These are phyloP conservation scores for Apophysomyces ossiformis DNA, from an alignment of 371 early-diverging fungal species.

Conservation along the genomic window DNA sequence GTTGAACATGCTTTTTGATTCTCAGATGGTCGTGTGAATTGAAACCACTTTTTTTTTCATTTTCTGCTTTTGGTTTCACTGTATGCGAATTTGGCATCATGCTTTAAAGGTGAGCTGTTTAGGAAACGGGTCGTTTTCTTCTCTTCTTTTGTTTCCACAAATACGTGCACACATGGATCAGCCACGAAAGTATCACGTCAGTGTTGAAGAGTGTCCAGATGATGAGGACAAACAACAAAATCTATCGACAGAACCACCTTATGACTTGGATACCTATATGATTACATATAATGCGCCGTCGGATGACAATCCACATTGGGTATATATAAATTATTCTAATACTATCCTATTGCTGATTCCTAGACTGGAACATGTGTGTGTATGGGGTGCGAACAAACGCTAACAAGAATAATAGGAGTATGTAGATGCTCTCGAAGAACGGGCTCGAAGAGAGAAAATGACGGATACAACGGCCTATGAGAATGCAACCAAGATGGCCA, in stretches of 20 bases:
- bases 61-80: not conserved
- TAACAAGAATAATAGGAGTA: not conserved
- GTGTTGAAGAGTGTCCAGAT: slow-evolving; percentile 4
- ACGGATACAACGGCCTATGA: not conserved
- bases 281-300: not conserved
- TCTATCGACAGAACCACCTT: slow-evolving; percentile 2
- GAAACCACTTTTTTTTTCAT: not conserved
- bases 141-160: not conserved
- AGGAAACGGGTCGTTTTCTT: not conserved
- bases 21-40: slow-evolving; percentile 10
- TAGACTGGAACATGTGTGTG: not conserved
- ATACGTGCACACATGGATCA: not conserved
- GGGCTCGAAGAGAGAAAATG: not conserved
- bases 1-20: not conserved
- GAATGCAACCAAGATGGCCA: not conserved
- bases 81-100: too few species aligned
- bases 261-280: not conserved
- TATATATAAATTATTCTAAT: not conserved
- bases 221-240: not conserved
- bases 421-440: slow-evolving; percentile 3
- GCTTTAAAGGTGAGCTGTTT: too few species aligned
- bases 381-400: not conserved
- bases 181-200: slow-evolving; percentile 5
- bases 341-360: not conserved
- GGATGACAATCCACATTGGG: slow-evolving; percentile 6